Percentiles rank a stretch among this genome's conserved stretches.
phyloP scores from a whole-genome alignment of 257 asterid genomes.

The Capsicum rhomboideum region DNA sequence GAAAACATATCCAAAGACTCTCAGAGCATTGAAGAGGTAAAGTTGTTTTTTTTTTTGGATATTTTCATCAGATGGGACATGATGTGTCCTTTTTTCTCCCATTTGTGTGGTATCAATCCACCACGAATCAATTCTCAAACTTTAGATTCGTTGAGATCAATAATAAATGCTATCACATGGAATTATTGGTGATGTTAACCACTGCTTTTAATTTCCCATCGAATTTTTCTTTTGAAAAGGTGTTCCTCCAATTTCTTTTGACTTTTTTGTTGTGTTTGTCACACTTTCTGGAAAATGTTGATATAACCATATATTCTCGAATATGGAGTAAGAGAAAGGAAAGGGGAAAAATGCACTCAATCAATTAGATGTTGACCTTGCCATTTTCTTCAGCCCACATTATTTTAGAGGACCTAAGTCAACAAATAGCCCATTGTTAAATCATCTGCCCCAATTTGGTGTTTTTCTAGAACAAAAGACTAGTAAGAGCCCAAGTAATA shows the following conservation, averaged over 20 bases:
- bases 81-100: neutral
- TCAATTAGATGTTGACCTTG: neutral
- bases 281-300: neutral
- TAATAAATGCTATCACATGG: neutral
- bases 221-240: neutral
- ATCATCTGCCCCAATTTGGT: neutral
- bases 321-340: neutral
- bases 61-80: neutral
- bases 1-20: neutral
- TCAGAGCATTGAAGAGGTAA: neutral
- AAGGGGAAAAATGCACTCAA: neutral
- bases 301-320: neutral
- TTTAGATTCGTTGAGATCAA: neutral
- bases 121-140: neutral
- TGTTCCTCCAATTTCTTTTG: neutral
- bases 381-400: neutral
- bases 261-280: neutral
- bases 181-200: neutral
- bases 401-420: slow-evolving; percentile 2
- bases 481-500: neutral
- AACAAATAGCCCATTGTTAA: neutral
- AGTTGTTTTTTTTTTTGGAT: neutral
- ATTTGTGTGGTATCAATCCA: neutral
- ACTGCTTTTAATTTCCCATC: neutral
- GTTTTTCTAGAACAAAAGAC: neutral